These are phyloP conservation scores for Penicillium janthinellum DNA, from an alignment of 2,329 filamentous ascomycete genomes.

Conservation along the genomic window DNA sequence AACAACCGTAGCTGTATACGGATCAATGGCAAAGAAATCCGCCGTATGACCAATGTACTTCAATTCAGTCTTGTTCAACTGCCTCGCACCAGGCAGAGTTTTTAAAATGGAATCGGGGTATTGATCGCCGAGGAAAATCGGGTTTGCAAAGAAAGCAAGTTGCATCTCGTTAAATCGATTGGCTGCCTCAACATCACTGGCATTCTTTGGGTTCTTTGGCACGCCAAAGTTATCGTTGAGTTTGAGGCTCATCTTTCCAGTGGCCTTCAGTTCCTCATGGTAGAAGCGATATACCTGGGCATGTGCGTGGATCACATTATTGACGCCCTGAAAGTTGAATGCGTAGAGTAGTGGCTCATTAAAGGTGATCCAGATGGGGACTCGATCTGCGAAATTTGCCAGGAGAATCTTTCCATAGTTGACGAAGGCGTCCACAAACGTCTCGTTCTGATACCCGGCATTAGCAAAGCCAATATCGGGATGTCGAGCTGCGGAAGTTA, in stretches of 20 bases:
- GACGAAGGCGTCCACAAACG: constrained; percentile 45
- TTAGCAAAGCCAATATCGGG: constrained; percentile 33
- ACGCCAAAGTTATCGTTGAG: constrained; percentile 57
- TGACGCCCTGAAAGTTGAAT: constrained; percentile 50
- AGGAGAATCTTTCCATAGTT: constrained; percentile 45
- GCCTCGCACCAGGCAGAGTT: constrained; percentile 47
- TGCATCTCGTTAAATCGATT: constrained; percentile 38
- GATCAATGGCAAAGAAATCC: constrained; percentile 61
- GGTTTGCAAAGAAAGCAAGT: constrained; percentile 48
- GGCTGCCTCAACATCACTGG: constrained; percentile 30
- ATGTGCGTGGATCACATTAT: constrained; percentile 53
- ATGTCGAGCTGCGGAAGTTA: constrained; percentile 10
- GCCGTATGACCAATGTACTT: constrained; percentile 52
- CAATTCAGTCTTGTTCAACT: constrained; percentile 54
- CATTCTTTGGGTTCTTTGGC: constrained; percentile 42
- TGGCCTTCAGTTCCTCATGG: constrained; percentile 48
- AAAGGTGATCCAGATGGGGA: constrained; percentile 47
- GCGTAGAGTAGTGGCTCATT: constrained; percentile 45
- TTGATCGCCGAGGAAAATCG: constrained; percentile 49
- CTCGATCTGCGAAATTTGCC: constrained; percentile 41
- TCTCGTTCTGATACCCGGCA: constrained; percentile 38
- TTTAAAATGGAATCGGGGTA: constrained; percentile 48
- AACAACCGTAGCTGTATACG: constrained; percentile 61
- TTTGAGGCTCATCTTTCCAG: constrained; percentile 42
- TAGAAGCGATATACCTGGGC: constrained; percentile 42